phyloP scores from a whole-genome alignment of 169 alveolate species.

The Gregarina niphandrodes region DNA sequence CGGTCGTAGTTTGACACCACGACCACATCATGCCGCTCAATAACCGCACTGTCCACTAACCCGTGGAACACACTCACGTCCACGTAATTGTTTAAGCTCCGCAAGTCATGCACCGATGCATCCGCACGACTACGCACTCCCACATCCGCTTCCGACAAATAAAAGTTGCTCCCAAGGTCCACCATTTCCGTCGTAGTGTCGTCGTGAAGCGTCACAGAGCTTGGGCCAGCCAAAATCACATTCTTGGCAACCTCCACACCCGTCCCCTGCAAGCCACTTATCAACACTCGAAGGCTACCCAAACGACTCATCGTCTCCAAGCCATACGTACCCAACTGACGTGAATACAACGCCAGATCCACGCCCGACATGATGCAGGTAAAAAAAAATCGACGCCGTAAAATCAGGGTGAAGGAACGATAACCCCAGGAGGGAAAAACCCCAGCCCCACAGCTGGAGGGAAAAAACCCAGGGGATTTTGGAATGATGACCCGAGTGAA shows the following conservation, averaged over 20 bases:
- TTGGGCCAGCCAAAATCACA: conserved; percentile 78
- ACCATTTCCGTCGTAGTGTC: conserved; percentile 38
- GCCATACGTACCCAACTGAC: conserved; percentile 97
- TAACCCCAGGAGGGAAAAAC: too few relatives aligned
- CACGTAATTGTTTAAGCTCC: conserved; percentile 62
- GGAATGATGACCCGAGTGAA: too few relatives aligned
- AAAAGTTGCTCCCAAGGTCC: conserved; percentile 82
- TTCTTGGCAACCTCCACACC: conserved; percentile 75
- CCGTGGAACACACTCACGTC: too few relatives aligned
- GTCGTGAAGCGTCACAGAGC: conserved; percentile 63
- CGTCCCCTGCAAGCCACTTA: conserved; percentile 1
- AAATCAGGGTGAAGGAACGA: too few relatives aligned
- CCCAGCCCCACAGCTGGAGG: too few relatives aligned
- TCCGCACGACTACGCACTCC: conserved; percentile 44
- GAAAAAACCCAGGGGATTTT: too few relatives aligned
- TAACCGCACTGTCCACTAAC: too few relatives aligned
- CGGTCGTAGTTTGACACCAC: too few relatives aligned
- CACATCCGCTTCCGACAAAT: conserved; percentile 56
- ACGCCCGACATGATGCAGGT: too few relatives aligned
- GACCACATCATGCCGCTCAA: too few relatives aligned
- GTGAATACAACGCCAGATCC: conserved; percentile 83
- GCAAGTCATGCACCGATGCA: conserved; percentile 51
- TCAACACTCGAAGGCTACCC: too few relatives aligned
- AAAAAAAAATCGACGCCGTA: too few relatives aligned
- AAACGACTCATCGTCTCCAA: conserved; percentile 90